phyloP scores from a whole-genome alignment of 352 stramenopile species.

The Aphanomyces invadans region DNA sequence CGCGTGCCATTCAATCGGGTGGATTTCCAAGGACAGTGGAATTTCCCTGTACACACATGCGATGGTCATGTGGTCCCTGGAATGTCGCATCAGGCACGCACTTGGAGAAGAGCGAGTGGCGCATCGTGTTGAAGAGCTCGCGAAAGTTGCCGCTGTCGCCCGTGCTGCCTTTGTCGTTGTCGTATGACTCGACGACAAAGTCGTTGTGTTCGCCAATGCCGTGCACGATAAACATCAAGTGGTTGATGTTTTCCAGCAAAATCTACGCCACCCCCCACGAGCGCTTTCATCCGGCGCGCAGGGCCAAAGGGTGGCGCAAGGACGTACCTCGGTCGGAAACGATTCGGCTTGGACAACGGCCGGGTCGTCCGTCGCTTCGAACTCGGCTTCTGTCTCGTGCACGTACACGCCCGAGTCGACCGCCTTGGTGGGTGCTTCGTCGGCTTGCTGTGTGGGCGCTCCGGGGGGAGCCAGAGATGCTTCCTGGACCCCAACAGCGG shows the following conservation, averaged over 20 bases:
- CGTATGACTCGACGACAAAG: slow-evolving; percentile 32
- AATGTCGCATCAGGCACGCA: no score
- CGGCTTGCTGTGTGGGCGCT: not conserved
- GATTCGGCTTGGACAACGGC: not conserved
- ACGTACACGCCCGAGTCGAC: not conserved
- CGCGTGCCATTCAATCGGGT: slow-evolving; percentile 88
- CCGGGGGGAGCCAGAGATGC: no score
- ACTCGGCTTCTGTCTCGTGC: not conserved
- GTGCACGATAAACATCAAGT: slow-evolving; percentile 81
- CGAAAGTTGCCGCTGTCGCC: slow-evolving; percentile 44
- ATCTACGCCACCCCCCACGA: slow-evolving; percentile 46
- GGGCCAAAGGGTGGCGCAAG: not conserved
- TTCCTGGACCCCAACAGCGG: no score
- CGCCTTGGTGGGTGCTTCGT: not conserved
- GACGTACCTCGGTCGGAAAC: slow-evolving; percentile 54
- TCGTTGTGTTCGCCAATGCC: slow-evolving; percentile 79
- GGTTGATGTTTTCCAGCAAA: slow-evolving; percentile 59
- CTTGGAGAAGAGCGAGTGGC: slow-evolving; percentile 58
- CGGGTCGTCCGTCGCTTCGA: not conserved
- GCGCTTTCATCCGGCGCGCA: not conserved
- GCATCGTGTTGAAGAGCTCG: slow-evolving; percentile 63
- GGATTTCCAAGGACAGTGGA: slow-evolving; percentile 68
- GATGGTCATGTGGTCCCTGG: not conserved
- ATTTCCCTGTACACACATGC: slow-evolving; percentile 15
- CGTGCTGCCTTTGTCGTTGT: slow-evolving; percentile 33